Percentiles rank a stretch among this genome's conserved stretches.
Evolutionary conservation across 148 eudicot species (phyloP).

Genomic region (Pharnaceum exiguum): DNA sequence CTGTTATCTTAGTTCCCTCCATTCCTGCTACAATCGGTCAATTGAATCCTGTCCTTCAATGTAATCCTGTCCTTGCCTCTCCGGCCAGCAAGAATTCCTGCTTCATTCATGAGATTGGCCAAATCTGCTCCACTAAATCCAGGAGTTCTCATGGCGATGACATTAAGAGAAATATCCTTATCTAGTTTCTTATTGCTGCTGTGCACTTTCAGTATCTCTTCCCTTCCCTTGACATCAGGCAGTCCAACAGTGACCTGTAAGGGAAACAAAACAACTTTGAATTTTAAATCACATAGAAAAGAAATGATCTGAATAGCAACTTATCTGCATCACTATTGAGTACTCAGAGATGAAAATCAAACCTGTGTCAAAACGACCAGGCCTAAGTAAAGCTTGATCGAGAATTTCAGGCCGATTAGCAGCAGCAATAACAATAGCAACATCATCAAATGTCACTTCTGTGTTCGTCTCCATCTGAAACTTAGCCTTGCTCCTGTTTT

Average conservation of each 20-base stretch:
- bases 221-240: constrained; percentile 74
- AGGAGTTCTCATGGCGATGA: constrained; percentile 77
- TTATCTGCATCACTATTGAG: too few relatives aligned
- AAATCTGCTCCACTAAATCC: constrained; percentile 90
- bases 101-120: constrained; percentile 87
- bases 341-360: not conserved
- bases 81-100: constrained; percentile 85
- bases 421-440: constrained; percentile 86
- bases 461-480: constrained; percentile 92
- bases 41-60: constrained; percentile 64
- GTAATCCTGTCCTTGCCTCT: constrained; percentile 68
- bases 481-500: constrained; percentile 89
- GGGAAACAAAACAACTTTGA: not conserved
- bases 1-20: constrained; percentile 87
- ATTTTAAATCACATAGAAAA: not conserved
- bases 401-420: constrained; percentile 84
- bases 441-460: constrained; percentile 79
- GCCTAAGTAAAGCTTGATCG: constrained; percentile 74
- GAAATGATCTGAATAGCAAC: too few relatives aligned
- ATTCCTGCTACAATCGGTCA: constrained; percentile 80
- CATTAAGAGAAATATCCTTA: constrained; percentile 50
- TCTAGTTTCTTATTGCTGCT: constrained; percentile 64
- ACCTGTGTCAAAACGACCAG: constrained; percentile 75
- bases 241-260: constrained; percentile 57
- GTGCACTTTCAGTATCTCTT: constrained; percentile 71